Conservation (phyloP, 2,329 filamentous ascomycete genomes). For the Exophiala calicioides region DNA sequence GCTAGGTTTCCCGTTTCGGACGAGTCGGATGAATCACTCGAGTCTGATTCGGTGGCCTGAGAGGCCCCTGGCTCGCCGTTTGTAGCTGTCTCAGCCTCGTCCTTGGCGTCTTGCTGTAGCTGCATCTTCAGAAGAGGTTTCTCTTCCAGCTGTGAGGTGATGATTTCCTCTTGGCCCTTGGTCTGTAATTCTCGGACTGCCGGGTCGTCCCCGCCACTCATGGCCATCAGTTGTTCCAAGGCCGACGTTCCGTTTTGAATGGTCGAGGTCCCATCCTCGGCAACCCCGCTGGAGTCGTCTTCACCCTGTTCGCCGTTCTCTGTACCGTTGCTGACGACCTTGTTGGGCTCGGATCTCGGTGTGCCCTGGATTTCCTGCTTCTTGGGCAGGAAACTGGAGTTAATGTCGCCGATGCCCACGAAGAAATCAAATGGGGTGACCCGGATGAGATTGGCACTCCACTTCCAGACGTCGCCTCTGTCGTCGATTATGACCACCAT, state of each 20-base stretch:
- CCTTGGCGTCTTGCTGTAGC: conserved; percentile 83
- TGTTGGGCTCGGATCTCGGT: conserved; percentile 43
- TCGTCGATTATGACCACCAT: conserved; percentile 99
- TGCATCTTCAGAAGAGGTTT: conserved; percentile 90
- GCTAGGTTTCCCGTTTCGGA: conserved; percentile 33
- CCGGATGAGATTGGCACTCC: conserved; percentile 89
- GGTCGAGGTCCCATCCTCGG: conserved; percentile 25
- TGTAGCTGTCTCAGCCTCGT: conserved; percentile 58
- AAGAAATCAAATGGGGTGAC: conserved; percentile 97
- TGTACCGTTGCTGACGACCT: conserved; percentile 29
- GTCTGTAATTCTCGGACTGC: conserved; percentile 71
- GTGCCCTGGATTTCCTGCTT: conserved; percentile 55
- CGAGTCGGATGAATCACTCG: conserved; percentile 30
- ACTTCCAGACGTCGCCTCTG: conserved; percentile 92
- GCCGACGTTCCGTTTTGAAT: conserved; percentile 41
- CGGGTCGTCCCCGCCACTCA: conserved; percentile 70
- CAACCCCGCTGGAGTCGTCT: conserved; percentile 19
- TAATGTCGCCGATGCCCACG: conserved; percentile 96
- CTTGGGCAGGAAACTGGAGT: conserved; percentile 93
- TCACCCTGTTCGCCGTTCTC: conserved; percentile 12
- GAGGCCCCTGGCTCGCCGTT: conserved; percentile 42
- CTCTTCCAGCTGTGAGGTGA: conserved; percentile 86
- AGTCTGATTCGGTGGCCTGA: conserved; percentile 44
- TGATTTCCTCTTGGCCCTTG: conserved; percentile 80
- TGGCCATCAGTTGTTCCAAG: conserved; percentile 73